Percentiles rank a stretch among this genome's conserved stretches.
Evolutionary conservation across 192 early-diverging fungal genomes (phyloP).

Genomic region (Mortierella claussenii): DNA sequence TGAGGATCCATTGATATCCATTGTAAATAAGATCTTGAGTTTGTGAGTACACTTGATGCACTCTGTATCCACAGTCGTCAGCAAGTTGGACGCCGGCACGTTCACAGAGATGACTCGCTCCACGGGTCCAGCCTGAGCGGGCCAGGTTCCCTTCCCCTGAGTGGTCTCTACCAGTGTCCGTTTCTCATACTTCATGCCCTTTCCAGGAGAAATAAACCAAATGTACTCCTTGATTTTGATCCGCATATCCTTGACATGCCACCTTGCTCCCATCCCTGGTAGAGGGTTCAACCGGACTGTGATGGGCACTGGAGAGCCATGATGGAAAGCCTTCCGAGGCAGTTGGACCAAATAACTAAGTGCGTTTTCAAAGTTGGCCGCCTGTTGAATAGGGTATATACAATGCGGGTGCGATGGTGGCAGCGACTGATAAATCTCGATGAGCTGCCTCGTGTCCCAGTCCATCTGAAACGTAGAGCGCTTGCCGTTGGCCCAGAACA

Average conservation of each 20-base stretch:
- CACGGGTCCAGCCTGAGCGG: constrained; percentile 32
- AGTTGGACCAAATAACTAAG: constrained; percentile 45
- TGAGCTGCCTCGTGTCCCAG: constrained; percentile 5
- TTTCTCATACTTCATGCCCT: constrained; percentile 29
- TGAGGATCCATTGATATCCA: constrained; percentile 31
- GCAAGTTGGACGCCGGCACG: constrained; percentile 23
- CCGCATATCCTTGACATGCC: constrained; percentile 35
- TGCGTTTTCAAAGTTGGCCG: constrained; percentile 30
- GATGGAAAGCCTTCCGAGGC: constrained; percentile 33
- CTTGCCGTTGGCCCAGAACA: constrained; percentile 35
- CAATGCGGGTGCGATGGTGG: constrained; percentile 39
- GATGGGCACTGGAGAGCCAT: constrained; percentile 33
- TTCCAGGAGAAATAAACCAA: constrained; percentile 45
- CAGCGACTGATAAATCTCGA: constrained; percentile 49
- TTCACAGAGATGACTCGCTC: constrained; percentile 26
- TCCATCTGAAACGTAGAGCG: constrained; percentile 22
- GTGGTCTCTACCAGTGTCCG: constrained; percentile 28
- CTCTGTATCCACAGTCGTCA: constrained; percentile 42
- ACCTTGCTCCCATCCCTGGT: constrained; percentile 9
- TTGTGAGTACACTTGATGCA: constrained; percentile 42
- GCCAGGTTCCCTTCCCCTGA: constrained; percentile 33
- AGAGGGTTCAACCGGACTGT: constrained; percentile 27
- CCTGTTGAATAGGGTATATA: constrained; percentile 29
- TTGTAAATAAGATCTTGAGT: constrained; percentile 29
- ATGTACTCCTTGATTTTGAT: constrained; percentile 49